Evolutionary conservation across 768 basidiomycete species (phyloP).

Genomic region (Cantharellus cinnabarinus): DNA sequence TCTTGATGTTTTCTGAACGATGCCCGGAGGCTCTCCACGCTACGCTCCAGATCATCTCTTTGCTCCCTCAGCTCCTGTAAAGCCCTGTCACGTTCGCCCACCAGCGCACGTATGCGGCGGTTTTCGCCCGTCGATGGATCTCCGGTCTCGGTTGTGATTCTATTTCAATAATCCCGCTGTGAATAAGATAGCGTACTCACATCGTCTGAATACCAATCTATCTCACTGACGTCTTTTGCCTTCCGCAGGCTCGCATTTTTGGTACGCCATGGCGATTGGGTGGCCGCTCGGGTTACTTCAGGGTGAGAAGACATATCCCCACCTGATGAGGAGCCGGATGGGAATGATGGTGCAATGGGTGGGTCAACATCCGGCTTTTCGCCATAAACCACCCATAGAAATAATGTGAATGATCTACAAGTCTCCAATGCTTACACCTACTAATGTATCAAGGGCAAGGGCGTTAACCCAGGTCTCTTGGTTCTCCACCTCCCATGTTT

Average conservation of each 20-base stretch:
- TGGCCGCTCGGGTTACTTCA: constrained; percentile 43
- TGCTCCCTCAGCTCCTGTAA: constrained; percentile 84
- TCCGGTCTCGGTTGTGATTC: constrained; percentile 96
- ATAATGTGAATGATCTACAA: no score
- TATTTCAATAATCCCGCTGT: constrained; percentile 23
- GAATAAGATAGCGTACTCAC: constrained; percentile 9
- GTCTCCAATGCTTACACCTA: background rate
- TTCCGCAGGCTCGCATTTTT: constrained; percentile 73
- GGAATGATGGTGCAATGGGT: background rate
- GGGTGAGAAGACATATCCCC: background rate
- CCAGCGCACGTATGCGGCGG: constrained; percentile 69
- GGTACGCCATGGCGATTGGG: constrained; percentile 62
- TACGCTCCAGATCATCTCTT: constrained; percentile 70
- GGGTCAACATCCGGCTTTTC: background rate
- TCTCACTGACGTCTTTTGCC: constrained; percentile 72
- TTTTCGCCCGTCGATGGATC: constrained; percentile 83
- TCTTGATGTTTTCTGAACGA: constrained; percentile 68
- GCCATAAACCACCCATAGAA: background rate
- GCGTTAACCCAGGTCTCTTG: constrained; percentile 35
- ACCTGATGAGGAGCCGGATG: background rate
- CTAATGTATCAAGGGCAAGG: background rate
- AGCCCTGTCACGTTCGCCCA: constrained; percentile 85
- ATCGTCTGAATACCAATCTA: constrained; percentile 1
- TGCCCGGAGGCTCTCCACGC: constrained; percentile 48
- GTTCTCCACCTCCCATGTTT: constrained; percentile 64